These are phyloP conservation scores for Stevia rebaudiana DNA, from an alignment of 140 eudicot species.

Conservation along the genomic window DNA sequence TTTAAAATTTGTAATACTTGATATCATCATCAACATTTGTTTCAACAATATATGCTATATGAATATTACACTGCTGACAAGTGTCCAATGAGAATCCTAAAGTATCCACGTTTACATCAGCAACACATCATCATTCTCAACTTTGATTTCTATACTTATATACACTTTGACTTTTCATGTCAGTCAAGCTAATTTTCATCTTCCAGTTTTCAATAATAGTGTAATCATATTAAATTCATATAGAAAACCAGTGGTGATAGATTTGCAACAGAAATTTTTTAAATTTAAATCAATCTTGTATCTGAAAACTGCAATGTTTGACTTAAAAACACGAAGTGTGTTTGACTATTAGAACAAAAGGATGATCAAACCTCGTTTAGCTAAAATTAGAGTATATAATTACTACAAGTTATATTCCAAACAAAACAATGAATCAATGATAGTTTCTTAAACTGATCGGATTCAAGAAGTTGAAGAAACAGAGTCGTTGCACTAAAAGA, in stretches of 20 bases:
- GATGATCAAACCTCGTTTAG: conserved; percentile 12
- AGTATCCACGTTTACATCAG: conserved; percentile 16
- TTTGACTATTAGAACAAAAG: neutral
- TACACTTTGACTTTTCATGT: conserved; percentile 11
- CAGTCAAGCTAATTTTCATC: conserved; percentile 1
- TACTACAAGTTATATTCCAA: conserved; percentile 1
- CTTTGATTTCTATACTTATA: neutral
- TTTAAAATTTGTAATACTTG: neutral
- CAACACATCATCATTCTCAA: conserved; percentile 13
- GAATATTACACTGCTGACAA: neutral
- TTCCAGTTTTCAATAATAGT: neutral
- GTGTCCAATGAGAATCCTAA: conserved; percentile 1
- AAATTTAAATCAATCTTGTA: neutral
- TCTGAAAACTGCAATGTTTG: neutral
- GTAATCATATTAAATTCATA: neutral
- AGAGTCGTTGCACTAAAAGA: conserved; percentile 4
- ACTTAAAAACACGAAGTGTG: neutral
- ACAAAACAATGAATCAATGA: conserved; percentile 5
- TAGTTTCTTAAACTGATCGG: neutral
- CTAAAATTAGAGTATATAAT: neutral
- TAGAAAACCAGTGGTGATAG: neutral
- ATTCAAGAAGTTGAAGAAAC: neutral
- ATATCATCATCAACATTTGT: conserved; percentile 12
- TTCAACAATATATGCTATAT: neutral
- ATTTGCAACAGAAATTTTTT: neutral